Evolutionary conservation across 768 basidiomycete species (phyloP).

Genomic region (Lactarius indigo): DNA sequence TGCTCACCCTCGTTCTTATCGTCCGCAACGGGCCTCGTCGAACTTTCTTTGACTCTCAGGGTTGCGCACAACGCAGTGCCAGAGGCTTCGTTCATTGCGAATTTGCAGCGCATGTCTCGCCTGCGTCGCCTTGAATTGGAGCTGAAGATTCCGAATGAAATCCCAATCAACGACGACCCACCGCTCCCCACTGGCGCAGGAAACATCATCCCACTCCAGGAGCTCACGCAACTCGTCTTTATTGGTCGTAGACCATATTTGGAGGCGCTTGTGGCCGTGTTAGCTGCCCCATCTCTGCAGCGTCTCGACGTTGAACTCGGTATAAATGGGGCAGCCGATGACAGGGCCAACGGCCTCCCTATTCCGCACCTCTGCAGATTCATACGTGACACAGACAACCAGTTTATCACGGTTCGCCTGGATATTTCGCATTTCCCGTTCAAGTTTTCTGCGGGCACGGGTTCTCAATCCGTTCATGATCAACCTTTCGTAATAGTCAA

Average conservation of each 20-base stretch:
- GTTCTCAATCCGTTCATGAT: neutral
- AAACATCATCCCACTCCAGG: neutral
- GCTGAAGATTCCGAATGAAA: no score
- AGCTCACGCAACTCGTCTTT: neutral
- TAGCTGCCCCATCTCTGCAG: slow-evolving; percentile 4
- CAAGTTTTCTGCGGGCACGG: neutral
- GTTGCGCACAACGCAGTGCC: neutral
- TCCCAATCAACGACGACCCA: neutral
- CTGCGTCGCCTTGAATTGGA: neutral
- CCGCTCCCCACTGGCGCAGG: no score
- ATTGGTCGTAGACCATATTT: neutral
- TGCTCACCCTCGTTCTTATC: no score
- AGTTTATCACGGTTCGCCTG: neutral
- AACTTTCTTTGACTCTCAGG: no score
- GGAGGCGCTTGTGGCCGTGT: neutral
- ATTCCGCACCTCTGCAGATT: neutral
- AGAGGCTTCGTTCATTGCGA: neutral
- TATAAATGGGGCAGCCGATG: neutral
- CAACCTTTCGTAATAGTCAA: neutral
- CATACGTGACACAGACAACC: neutral
- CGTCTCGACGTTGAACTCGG: neutral
- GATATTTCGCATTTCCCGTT: no score
- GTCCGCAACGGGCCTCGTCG: no score
- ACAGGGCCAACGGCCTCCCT: neutral
- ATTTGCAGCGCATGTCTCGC: neutral